Base-by-base conservation (phyloP, 176 grass and related monocot species). In the Ananas comosus region DNA sequence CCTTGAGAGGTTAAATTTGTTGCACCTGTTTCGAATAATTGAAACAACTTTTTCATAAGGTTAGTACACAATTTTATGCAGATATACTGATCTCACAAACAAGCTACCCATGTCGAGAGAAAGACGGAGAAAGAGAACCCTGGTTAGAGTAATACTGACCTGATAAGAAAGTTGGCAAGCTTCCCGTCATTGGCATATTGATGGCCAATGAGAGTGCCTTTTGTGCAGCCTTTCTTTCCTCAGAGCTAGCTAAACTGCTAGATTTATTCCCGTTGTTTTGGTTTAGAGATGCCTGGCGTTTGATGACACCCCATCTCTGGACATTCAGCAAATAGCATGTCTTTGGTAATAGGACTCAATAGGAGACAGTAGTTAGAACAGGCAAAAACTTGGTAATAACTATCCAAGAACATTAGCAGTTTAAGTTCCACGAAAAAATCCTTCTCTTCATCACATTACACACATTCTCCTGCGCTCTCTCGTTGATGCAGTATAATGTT, bases 301-400 rank as follows among this genome's bases (percentile, higher is more conserved):
- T 99, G 73, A 89, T 89, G 51, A 78, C 18, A 3, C 51, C 61
- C 95, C 95, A 99, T 88, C 95, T 88, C 95, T 99, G 84, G 74
- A 84, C 56, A 61, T 61, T 64, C 17, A 12, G 42, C 51, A 68
- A 13, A n/a, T 64, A 42, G 33, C 33, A 42, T 42, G 33, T 42
- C 33, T 7, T 42, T 42, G 33, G 33, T 42, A 42, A 42, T 42
- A 42, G 33, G 4, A 42, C 33, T 42, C 33, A 42, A 4, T n/a
- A 42, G 33, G 33, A 42, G 33, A 7, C 33, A 42, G 33, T 6
- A 42, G 33, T 5, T 42, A 42, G 33, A 42, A 42, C 33, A 42
- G 33, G 33, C 33, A 42, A 42, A 42, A 42, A 4, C 33, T 42
- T 42, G 33, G 33, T 27, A 42, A 42, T 6, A 42, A 42, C 33